These are phyloP conservation scores for Pseudoscleropodium purum DNA, from an alignment of 225 moss, liverwort and hornwort species.

Conservation along the genomic window DNA sequence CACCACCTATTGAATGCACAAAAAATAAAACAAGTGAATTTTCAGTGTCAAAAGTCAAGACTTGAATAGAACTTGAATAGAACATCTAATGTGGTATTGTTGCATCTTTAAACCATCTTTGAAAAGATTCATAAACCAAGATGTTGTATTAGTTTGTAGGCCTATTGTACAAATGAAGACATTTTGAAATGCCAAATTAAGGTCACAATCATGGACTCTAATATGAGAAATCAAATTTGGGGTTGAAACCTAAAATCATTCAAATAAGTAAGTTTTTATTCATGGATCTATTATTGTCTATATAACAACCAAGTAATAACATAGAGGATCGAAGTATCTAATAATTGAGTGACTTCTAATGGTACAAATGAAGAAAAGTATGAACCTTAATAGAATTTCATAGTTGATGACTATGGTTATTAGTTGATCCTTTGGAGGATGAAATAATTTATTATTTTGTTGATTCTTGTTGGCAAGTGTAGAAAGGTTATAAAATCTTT, in stretches of 20 bases:
- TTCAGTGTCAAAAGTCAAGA: no score
- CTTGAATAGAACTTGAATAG: neutral
- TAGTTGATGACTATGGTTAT: neutral
- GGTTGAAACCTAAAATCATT: neutral
- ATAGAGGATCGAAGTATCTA: neutral
- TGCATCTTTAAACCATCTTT: neutral
- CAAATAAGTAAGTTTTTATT: neutral
- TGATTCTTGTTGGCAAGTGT: neutral
- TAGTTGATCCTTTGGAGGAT: neutral
- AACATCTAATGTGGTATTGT: neutral
- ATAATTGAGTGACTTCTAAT: neutral
- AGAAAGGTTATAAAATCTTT: fast-evolving
- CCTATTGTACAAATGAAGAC: neutral
- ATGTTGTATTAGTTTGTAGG: neutral
- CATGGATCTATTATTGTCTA: neutral
- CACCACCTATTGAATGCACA: no score
- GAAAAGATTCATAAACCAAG: no score
- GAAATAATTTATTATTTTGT: neutral
- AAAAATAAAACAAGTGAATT: no score
- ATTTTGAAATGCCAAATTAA: neutral
- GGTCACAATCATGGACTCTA: neutral
- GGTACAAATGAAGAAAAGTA: neutral
- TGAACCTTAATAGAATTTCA: neutral
- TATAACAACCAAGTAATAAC: fast-evolving
- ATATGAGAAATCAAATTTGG: neutral